Percentiles rank a stretch among this genome's conserved stretches.
These are phyloP conservation scores for Erysimum cheiri DNA, from an alignment of 441 rosid genomes.

Conservation along the genomic window DNA sequence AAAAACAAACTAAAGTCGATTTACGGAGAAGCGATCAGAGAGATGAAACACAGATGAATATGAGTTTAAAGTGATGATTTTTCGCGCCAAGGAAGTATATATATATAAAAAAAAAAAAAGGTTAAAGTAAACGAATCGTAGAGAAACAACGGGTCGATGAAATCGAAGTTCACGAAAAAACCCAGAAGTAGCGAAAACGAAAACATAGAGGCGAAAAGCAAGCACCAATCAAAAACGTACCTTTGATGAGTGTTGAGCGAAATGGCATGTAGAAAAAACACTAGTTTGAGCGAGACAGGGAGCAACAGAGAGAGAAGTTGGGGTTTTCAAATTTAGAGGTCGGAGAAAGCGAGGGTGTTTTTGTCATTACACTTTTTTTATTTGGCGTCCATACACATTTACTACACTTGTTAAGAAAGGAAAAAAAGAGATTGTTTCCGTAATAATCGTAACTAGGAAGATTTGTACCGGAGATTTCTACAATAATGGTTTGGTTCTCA, in stretches of 20 bases:
- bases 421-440: not conserved
- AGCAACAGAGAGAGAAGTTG: not conserved
- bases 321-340: slow-evolving; percentile 29
- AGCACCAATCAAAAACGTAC: slow-evolving; percentile 12
- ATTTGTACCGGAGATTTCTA: not conserved
- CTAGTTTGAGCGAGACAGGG: slow-evolving; percentile 7
- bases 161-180: not conserved
- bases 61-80: slow-evolving; percentile 12
- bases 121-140: too few species aligned
- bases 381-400: too few species aligned
- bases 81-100: too few species aligned
- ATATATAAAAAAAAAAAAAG: not conserved
- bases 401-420: too few species aligned
- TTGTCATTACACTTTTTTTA: slow-evolving; percentile 22
- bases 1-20: not conserved
- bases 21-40: not conserved
- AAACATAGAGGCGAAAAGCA: not conserved
- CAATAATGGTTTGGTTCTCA: too few species aligned
- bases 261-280: not conserved
- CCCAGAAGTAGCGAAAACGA: not conserved
- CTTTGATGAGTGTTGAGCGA: not conserved
- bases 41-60: slow-evolving; percentile 11
- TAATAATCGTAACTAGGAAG: not conserved
- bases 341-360: slow-evolving; percentile 17
- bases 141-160: not conserved